A percentile compares a stretch with the other conserved stretches of the same genome.
phyloP scores from a whole-genome alignment of 2,329 filamentous ascomycete species.

The Fusarium scirpi region DNA sequence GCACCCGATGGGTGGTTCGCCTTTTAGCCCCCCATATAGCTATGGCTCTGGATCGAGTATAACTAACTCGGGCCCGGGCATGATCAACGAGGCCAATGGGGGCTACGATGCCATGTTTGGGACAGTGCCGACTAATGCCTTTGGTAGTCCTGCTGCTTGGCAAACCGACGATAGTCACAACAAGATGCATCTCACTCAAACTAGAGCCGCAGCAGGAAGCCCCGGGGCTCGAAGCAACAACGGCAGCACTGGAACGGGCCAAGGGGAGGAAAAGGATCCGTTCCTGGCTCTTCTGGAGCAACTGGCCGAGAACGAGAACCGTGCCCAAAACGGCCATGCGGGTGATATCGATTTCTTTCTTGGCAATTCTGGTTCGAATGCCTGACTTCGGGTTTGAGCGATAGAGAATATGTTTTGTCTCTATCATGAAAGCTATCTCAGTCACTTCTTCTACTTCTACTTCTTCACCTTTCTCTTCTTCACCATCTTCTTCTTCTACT shows the following conservation, averaged over 20 bases:
- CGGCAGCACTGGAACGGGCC: constrained; percentile 61
- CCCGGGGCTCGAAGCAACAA: constrained; percentile 64
- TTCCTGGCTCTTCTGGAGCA: constrained; percentile 85
- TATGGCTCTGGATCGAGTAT: constrained; percentile 51
- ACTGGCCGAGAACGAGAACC: constrained; percentile 82
- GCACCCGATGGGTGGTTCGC: constrained; percentile 47
- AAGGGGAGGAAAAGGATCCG: constrained; percentile 79
- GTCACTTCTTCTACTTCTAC: not conserved
- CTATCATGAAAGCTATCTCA: not conserved
- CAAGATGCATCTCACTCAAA: constrained; percentile 38
- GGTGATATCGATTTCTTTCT: constrained; percentile 85
- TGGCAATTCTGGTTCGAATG: constrained; percentile 42
- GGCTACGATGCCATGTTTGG: constrained; percentile 72
- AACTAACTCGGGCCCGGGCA: constrained; percentile 45
- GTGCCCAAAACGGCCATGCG: constrained; percentile 69
- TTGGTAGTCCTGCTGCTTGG: constrained; percentile 65
- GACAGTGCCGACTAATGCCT: constrained; percentile 64
- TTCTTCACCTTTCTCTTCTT: not conserved
- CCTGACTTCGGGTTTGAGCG: constrained; percentile 10
- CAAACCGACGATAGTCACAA: constrained; percentile 55
- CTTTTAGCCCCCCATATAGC: constrained; percentile 59
- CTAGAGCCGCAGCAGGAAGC: constrained; percentile 48
- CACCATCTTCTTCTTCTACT: constrained; percentile 2
- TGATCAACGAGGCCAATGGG: constrained; percentile 51
- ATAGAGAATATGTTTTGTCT: not conserved